Conservation (phyloP, 2,329 filamentous ascomycete genomes). For the Cladosporium sp. region DNA sequence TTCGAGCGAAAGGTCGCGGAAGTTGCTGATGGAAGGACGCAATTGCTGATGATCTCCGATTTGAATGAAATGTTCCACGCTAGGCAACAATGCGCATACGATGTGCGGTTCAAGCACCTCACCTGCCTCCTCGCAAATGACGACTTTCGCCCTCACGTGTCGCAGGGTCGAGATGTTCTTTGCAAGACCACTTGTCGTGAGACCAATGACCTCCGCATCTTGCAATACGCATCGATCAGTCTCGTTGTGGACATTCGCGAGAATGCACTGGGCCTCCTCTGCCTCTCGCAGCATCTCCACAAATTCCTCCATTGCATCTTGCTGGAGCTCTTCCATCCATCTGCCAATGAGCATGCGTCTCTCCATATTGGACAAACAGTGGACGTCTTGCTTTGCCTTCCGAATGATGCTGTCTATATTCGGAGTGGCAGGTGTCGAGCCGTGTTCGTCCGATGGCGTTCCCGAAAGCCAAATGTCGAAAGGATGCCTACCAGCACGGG, state of each 20-base stretch:
- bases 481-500: neutral
- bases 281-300: too few relatives aligned
- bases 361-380: neutral
- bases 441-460: neutral
- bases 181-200: slow-evolving; percentile 58
- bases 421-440: neutral
- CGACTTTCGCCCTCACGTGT: slow-evolving; percentile 49
- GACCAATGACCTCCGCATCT: slow-evolving; percentile 50
- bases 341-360: slow-evolving; percentile 5
- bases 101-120: slow-evolving; percentile 62
- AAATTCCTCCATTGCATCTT: slow-evolving; percentile 14
- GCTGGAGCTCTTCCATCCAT: slow-evolving; percentile 17
- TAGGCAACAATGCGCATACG: slow-evolving; percentile 54
- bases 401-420: too few relatives aligned
- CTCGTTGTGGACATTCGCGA: slow-evolving; percentile 38
- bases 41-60: slow-evolving; percentile 61
- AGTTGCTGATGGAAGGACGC: slow-evolving; percentile 53
- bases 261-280: too few relatives aligned
- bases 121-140: slow-evolving; percentile 64
- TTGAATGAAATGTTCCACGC: slow-evolving; percentile 55
- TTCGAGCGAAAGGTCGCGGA: slow-evolving; percentile 49
- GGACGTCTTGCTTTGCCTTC: too few relatives aligned
- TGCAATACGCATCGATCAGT: slow-evolving; percentile 36
- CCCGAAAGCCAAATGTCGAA: slow-evolving; percentile 3
- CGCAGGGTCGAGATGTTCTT: slow-evolving; percentile 47